Evolutionary conservation across 176 grass and related monocot species (phyloP).

Genomic region (Zizania latifolia): DNA sequence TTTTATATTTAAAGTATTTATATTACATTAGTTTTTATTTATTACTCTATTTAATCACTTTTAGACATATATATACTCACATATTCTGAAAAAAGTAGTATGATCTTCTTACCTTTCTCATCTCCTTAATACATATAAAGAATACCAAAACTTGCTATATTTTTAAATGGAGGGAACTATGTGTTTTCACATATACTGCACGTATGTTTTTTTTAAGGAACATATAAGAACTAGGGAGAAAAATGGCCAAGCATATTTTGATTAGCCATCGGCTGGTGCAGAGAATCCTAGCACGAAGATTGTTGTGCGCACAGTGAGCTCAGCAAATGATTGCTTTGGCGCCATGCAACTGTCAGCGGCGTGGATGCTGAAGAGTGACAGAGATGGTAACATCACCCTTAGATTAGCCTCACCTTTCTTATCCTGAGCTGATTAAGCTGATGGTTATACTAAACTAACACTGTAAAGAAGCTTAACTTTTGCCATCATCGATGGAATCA

Average conservation of each 20-base stretch:
- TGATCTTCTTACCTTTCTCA: too few species aligned
- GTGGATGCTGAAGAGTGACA: slow-evolving; percentile 10
- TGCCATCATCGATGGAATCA: slow-evolving; percentile 6
- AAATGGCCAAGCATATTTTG: neutral
- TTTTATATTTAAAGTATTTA: too few species aligned
- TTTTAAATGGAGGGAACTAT: too few species aligned
- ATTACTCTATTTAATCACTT: too few species aligned
- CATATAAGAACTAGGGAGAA: too few species aligned
- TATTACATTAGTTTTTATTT: too few species aligned
- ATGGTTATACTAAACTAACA: neutral
- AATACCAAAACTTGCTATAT: too few species aligned
- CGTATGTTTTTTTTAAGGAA: too few species aligned
- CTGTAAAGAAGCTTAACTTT: slow-evolving; percentile 16
- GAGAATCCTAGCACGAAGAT: slow-evolving; percentile 24
- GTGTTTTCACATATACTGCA: too few species aligned
- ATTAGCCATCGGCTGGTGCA: slow-evolving; percentile 1
- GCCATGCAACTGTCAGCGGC: neutral
- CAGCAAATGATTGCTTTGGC: slow-evolving; percentile 48
- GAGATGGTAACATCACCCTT: neutral
- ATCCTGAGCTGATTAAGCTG: slow-evolving; percentile 15
- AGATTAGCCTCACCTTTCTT: slow-evolving; percentile 12
- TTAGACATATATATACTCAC: too few species aligned
- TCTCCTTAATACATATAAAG: too few species aligned
- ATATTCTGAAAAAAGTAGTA: too few species aligned
- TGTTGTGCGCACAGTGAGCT: slow-evolving; percentile 25